Base-by-base conservation (phyloP, 2,329 filamentous ascomycete genomes). In the Emydomyces testavorans region DNA sequence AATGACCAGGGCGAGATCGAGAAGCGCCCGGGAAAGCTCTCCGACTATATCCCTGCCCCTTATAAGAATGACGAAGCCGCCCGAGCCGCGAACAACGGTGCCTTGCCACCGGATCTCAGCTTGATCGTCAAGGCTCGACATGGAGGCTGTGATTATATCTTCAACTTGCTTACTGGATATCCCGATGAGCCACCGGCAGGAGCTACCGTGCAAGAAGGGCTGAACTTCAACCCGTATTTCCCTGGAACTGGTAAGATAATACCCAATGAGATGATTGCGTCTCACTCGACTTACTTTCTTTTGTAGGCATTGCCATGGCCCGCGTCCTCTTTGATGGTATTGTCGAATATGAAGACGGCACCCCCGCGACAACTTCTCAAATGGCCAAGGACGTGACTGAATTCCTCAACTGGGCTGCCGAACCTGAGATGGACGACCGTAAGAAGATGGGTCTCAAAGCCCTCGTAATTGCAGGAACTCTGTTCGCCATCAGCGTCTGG, bases 181-280 rank as follows among this genome's bases (percentile, higher is more conserved):
- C 92, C 92, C 52, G 92, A 98, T 59, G 92, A 98, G 73, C 78
- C 87, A 52, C 92, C 92, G 46, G 86, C 92, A 44, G 92, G 92
- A 66, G 88, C 85, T 54, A 73, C 78, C 60, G 83, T 98, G 52
- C 82, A 81, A 60, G 80, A 82, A 53, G 92, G 92, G 63, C 82
- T 98, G 71, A 95, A 96, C 82, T 98, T 98, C 81, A 98, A 98
- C 80, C 92, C 92, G 52, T 98, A 95, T 78, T 98, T 98, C 82
- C 92, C 92, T 50, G 92, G 92, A 65, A 96, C 92, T 60, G 90
- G 90, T 73, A 65, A n/a, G n/a, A n/a, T n/a, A n/a, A n/a, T n/a
- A n/a, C n/a, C n/a, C n/a, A n/a, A n/a, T n/a, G n/a, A n/a, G n/a
- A n/a, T n/a, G n/a, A n/a, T n/a, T n/a, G n/a, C n/a, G n/a, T n/a